Evolutionary conservation across 441 rosid genomes (phyloP), one percentile per base, ranked within the genome.

Genomic region (Pelargonium myrrhifolium): DNA sequence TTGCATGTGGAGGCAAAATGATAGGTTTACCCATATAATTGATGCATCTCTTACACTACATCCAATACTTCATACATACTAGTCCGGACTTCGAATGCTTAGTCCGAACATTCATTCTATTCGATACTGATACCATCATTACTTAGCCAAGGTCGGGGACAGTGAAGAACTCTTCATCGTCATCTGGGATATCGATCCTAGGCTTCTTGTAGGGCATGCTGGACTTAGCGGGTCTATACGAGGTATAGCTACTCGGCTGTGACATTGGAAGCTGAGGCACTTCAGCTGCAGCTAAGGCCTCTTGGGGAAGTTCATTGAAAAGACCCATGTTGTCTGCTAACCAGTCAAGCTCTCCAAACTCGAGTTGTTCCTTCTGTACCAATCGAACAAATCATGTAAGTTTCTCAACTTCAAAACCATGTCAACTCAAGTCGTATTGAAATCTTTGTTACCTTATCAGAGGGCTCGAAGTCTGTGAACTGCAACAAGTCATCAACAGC

Each of bases 111-210:
- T 28, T 28, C 55, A 47, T 47, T 47, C 55, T 17, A 47, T n/a
- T 6, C 14, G 24, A 55, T 55, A 55, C 60, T 55, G n/a, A n/a
- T n/a, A n/a, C n/a, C n/a, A n/a, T n/a, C n/a, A n/a, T n/a, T n/a
- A n/a, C n/a, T n/a, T n/a, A 14, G 1, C 97, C 97, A n/a, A 94
- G 92, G 73, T 94, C 92, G 2, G 97, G 99, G 64, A 94, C 99
- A 4, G 85, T 88, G 82, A 85, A 91, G 80, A 71, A 79, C 80
- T 91, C 99, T 4, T 88, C 90, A 0, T 89, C 89, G 3, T 93
- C 97, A 0, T 55, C 26, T 21, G 67, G 63, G 68, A 79, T 61
- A 70, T 88, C 97, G 14, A 86, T 68, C 79, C 97, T 86, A 3
- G 93, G 92, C 78, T 89, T 94, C 94, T 94, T 94, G 70, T 82